Evolutionary conservation across 2,329 filamentous ascomycete species (phyloP), one percentile per base, ranked within the genome.

Genomic region (Cordyceps cateniannulata): DNA sequence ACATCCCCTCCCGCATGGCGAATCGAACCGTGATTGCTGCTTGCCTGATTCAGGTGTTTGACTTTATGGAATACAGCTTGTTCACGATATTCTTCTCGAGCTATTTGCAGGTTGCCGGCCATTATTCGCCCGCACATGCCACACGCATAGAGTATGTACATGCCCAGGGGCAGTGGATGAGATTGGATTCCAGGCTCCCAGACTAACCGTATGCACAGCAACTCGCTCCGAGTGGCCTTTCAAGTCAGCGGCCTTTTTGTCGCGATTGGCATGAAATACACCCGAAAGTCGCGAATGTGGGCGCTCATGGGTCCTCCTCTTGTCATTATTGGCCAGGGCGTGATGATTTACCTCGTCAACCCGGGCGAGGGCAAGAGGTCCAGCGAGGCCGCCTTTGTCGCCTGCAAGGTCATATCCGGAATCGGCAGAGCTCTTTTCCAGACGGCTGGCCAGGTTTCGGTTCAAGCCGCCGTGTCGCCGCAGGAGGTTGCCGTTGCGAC

Each of bases 11-110:
- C 47, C 69, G 71, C 0, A 72, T 76, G 68, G 66, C 75, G 57
- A 71, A 76, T 60, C 68, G 70, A 14, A 77, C 75, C 2, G 71
- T 76, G 8, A 66, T 76, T 12, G 73, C 72, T 0, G 75, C 75
- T 1, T 76, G 74, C 40, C 38, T 72, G 1, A 61, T 76, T 2
- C 71, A 69, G 6, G 68, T 73, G 27, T 66, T 76, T 1, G 75
- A 77, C 49, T 72, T 71, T 22, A 71, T 73, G 32, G 68, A 75
- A 14, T 75, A 77, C 54, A 72, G 72, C 2, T 65, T 72, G 32
- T 77, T 76, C 59, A 71, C 72, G 0, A 66, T 75, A 1, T 76
- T 77, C 63, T 76, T 76, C 51, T 72, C 73, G 0, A 76, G 74
- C 48, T 76, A 74, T 47, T 69, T 76, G 0, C 73, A 75, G 53